Evolutionary conservation across 192 early-diverging fungal genomes (phyloP).

Genomic region (Coemansia asiatica): DNA sequence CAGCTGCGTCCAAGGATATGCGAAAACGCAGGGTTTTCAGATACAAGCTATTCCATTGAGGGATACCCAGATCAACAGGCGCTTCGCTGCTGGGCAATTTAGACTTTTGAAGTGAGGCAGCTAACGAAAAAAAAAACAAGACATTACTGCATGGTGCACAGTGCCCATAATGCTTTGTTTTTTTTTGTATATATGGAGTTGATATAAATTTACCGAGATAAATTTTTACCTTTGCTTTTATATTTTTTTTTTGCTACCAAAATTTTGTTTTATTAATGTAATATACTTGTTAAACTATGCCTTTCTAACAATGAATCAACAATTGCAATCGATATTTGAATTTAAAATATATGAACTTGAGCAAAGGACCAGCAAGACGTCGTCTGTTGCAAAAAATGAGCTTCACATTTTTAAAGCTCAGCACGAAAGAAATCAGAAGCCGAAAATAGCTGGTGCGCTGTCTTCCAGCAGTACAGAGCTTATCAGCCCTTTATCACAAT

Average conservation of each 20-base stretch:
- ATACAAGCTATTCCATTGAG: constrained; percentile 22
- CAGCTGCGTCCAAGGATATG: constrained; percentile 16
- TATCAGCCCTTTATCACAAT: constrained; percentile 6
- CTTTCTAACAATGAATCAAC: not conserved
- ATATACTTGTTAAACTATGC: not conserved
- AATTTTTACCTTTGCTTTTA: not conserved
- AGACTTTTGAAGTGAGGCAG: not conserved
- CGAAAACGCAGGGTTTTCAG: constrained; percentile 23
- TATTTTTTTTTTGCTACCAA: not conserved
- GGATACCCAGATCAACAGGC: not conserved
- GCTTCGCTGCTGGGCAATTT: constrained; percentile 24
- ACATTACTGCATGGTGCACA: no score
- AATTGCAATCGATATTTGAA: not conserved
- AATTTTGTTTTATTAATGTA: not conserved
- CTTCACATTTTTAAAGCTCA: not conserved
- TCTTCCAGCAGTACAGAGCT: constrained; percentile 37
- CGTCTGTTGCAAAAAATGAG: not conserved
- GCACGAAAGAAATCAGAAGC: constrained; percentile 1
- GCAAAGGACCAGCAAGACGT: not conserved
- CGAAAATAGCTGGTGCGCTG: constrained; percentile 8
- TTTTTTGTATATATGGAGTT: no score
- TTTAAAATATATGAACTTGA: not conserved
- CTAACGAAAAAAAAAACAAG: no score
- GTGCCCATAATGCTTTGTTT: no score
- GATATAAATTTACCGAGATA: no score